Base-by-base conservation (phyloP, 768 basidiomycete genomes). In the Auriscalpium orientale region DNA sequence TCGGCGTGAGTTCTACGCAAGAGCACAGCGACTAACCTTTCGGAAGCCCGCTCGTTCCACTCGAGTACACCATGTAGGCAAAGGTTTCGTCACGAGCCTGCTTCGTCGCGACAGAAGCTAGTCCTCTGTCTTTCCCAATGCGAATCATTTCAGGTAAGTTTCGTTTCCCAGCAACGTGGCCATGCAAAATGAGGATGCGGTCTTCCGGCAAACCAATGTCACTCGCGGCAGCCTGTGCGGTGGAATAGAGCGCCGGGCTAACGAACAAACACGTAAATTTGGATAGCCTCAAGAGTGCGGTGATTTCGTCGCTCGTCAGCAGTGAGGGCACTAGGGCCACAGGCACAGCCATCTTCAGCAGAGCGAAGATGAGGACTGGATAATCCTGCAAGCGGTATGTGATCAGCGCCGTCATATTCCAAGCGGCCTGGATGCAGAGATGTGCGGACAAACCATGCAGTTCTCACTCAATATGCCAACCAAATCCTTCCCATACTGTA, bases 1-100 rank as follows among this genome's bases (percentile, higher is more conserved):
- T 28, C 28, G 28, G 28, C 7, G 28, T 4, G 28, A 7, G 28
- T 28, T 28, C 1, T 7, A 28, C 28, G 28, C 28, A 28, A 5
- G 28, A 47, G 44, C 28, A 33, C 16, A n/a, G 10, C 11, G 6
- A 40, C 54, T 8, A 22, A 82, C 87, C 86, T 78, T 90, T 90
- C 0, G 88, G 86, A 4, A 83, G 70, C 0, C 89, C 88, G 57
- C 78, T 89, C 0, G 89, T 90, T 21, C 88, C 88, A 62, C 88
- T 89, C 0, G 88, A 90, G 64, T 87, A 88, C 0, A 85, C 72
- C 3, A 90, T 71, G 65, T 89, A 87, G 1, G 84, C 87, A 1
- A 88, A 68, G 0, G 83, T 85, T 56, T 83, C 71, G 34, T 70
- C 72, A 16, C 60, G 69, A 0, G 79, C 85, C 0, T 74, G 71